Evolutionary conservation across 2,329 filamentous ascomycete species (phyloP), one percentile per base, ranked within the genome.

Genomic region (Talaromyces pinophilus): DNA sequence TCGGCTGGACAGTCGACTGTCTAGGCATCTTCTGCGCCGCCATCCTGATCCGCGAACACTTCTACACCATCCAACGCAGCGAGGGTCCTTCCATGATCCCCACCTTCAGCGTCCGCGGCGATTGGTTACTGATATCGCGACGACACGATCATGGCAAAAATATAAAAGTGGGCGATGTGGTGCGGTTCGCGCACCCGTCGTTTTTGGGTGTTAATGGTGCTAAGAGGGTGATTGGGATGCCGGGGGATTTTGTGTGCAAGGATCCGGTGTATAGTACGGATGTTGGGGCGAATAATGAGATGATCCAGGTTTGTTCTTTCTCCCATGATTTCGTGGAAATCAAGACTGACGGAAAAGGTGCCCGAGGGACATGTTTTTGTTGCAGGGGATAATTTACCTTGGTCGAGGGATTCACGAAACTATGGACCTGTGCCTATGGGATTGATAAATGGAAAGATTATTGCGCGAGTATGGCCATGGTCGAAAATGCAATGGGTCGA

Each of bases 311-410:
- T 73, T 54, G 75, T 19, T 17, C 13, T 15, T 25, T 1, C 15
- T 28, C 7, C 13, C 3, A 28, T 48, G 44, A 11, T 11, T 28
- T 1, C 17, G 8, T n/a, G 5, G 15, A 1, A 50, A 17, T 55
- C 25, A 33, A 35, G 25, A n/a, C 40, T 63, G 33, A 54, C 42
- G 52, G 19, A 19, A 30, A 73, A 96, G 91, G 88, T 99, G 17
- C 95, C 95, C 0, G 84, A 91, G 74, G 95, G 95, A 1, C 95
- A 99, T 82, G 96, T 93, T 73, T 98, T 92, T 87, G 82, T 97
- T 6, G 87, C 88, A 2, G 95, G 95, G 2, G 95, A 99, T 78
- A 98, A 98, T 77, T 75, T 97, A 68, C 84, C 87, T 2, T 90
- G 87, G 73, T 97, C 93, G 28, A 83, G 92, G 70, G 95, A 99